phyloP scores from a whole-genome alignment of 495 filamentous ascomycete genomes.

The Sordaria brevicollis region DNA sequence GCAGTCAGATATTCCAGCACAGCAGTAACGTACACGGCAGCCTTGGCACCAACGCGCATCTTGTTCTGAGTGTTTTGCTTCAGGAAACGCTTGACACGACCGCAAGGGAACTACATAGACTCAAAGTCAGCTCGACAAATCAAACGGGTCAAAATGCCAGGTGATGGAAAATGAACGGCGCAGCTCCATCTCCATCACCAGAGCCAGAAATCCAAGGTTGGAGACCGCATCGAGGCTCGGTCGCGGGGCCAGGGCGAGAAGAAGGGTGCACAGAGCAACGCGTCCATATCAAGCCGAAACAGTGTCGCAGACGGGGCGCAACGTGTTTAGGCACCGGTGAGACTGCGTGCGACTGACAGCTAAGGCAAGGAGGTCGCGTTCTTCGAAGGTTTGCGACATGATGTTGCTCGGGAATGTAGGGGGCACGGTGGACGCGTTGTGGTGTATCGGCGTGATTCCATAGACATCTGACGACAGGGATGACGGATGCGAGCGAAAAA shows the following conservation, averaged over 20 bases:
- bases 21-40: conserved; percentile 95
- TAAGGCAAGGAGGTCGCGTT: background rate
- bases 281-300: background rate
- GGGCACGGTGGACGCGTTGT: conserved; percentile 6
- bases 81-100: conserved; percentile 98
- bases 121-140: conserved; percentile 22
- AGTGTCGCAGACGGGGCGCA: background rate
- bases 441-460: conserved; percentile 2
- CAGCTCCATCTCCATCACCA: background rate
- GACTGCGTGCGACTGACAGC: background rate
- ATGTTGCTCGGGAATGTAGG: background rate
- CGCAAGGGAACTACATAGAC: conserved; percentile 77
- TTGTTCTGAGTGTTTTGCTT: conserved; percentile 99
- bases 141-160: background rate
- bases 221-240: background rate
- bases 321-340: background rate
- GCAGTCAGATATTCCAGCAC: conserved; percentile 97
- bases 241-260: background rate
- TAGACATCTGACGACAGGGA: background rate
- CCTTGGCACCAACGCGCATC: conserved; percentile 99
- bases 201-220: background rate
- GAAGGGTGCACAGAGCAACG: background rate
- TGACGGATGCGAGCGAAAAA: background rate
- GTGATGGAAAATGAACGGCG: background rate
- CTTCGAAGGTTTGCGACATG: background rate